These are phyloP conservation scores for Oxyria digyna DNA, from an alignment of 148 eudicot genomes.

Conservation along the genomic window DNA sequence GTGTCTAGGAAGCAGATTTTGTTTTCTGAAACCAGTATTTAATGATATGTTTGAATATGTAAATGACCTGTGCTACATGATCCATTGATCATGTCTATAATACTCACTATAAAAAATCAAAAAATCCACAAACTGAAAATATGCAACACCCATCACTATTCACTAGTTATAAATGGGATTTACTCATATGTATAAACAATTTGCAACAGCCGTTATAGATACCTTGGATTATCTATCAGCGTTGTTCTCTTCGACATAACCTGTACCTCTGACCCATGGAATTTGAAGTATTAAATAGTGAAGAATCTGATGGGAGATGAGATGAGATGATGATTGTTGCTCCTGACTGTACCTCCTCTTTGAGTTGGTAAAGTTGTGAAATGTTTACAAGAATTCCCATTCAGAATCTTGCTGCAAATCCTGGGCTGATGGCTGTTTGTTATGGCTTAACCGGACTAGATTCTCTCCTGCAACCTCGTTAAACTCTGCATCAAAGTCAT, in stretches of 20 bases:
- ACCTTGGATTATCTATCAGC: too few species aligned
- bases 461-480: not conserved
- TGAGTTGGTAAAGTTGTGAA: not conserved
- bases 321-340: not conserved
- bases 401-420: not conserved
- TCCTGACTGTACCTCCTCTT: not conserved
- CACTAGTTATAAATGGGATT: not conserved
- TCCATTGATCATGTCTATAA: not conserved
- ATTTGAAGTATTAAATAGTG: not conserved
- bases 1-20: not conserved
- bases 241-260: not conserved
- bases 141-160: not conserved
- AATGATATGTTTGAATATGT: too few species aligned
- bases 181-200: not conserved
- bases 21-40: not conserved
- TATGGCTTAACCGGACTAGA: not conserved
- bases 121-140: not conserved
- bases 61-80: too few species aligned
- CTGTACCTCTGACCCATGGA: not conserved
- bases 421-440: not conserved
- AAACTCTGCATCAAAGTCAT: conserved; percentile 8
- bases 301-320: not conserved
- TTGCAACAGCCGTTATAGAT: too few species aligned
- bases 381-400: conserved; percentile 5
- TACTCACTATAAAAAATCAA: not conserved